Conservation (phyloP, 2,329 filamentous ascomycete species). For the Monilinia fructigena region DNA sequence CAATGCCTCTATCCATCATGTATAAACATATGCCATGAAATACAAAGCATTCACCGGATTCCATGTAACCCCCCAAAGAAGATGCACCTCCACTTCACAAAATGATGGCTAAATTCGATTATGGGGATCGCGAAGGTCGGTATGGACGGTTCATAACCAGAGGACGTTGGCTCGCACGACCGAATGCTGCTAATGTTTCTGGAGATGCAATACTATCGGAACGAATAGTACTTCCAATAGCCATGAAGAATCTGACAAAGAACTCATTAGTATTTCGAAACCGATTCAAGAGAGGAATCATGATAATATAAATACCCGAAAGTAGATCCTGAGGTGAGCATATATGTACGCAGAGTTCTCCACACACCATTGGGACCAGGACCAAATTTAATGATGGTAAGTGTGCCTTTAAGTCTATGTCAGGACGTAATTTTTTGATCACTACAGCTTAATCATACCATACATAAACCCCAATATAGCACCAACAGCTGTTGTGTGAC, state of each 20-base stretch:
- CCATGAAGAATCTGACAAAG: constrained; percentile 85
- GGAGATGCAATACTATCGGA: constrained; percentile 71
- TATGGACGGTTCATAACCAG: constrained; percentile 55
- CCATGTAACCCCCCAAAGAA: background rate
- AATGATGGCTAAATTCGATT: background rate
- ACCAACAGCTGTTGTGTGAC: constrained; percentile 70
- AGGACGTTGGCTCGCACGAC: constrained; percentile 69
- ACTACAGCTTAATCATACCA: constrained; percentile 55
- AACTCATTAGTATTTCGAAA: background rate
- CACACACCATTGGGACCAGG: constrained; percentile 92
- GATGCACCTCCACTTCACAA: background rate
- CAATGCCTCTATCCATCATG: background rate
- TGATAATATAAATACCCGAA: constrained; percentile 68
- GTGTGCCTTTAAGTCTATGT: constrained; percentile 61
- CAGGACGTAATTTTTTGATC: background rate
- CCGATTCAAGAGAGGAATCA: background rate
- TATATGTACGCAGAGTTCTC: constrained; percentile 92
- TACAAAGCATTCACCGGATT: background rate
- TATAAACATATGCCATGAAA: constrained; percentile 12
- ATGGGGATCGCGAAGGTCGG: constrained; percentile 18
- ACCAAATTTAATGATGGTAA: constrained; percentile 93
- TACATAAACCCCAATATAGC: constrained; percentile 98
- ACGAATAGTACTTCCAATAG: constrained; percentile 93
- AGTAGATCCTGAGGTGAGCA: constrained; percentile 90
- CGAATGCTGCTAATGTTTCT: constrained; percentile 72